phyloP scores from a whole-genome alignment of 1,139 yeast genomes.

The Arxiozyma slooffiae region DNA sequence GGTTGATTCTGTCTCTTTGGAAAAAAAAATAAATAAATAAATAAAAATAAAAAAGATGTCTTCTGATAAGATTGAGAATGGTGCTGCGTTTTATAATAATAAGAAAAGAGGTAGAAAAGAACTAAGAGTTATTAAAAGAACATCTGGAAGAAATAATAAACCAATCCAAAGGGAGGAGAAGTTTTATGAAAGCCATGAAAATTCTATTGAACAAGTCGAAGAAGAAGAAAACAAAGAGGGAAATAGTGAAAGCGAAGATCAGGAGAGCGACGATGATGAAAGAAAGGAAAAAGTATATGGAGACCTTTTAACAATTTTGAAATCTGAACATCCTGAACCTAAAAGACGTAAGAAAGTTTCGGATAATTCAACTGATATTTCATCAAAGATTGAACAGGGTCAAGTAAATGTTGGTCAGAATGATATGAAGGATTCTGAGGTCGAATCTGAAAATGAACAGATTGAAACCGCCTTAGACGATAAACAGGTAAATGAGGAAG shows the following conservation, averaged over 20 bases:
- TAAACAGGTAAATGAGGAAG: conserved; percentile 27
- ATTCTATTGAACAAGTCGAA: conserved; percentile 4
- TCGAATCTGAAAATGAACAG: conserved; percentile 33
- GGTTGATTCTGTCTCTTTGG: not conserved
- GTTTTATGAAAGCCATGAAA: conserved; percentile 6
- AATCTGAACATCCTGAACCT: conserved; percentile 38
- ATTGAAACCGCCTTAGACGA: conserved; percentile 23
- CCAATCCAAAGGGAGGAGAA: conserved; percentile 8
- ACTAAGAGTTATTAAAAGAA: conserved; percentile 48
- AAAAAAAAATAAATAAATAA: no score
- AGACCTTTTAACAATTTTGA: conserved; percentile 64
- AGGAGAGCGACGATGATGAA: conserved; percentile 17
- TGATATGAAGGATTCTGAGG: conserved; percentile 10
- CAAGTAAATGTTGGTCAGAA: conserved; percentile 29
- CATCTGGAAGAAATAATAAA: conserved; percentile 31
- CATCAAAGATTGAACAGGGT: conserved; percentile 20
- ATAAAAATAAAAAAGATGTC: not conserved
- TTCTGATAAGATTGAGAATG: not conserved
- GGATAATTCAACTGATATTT: conserved; percentile 9
- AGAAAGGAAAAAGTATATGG: conserved; percentile 49
- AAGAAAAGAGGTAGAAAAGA: conserved; percentile 50
- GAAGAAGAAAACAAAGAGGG: conserved; percentile 5
- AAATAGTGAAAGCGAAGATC: conserved; percentile 6
- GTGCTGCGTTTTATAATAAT: not conserved
- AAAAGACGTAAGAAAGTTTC: conserved; percentile 12